These are phyloP conservation scores for Apophysomyces trapeziformis DNA, from an alignment of 371 early-diverging fungal species.

Conservation along the genomic window DNA sequence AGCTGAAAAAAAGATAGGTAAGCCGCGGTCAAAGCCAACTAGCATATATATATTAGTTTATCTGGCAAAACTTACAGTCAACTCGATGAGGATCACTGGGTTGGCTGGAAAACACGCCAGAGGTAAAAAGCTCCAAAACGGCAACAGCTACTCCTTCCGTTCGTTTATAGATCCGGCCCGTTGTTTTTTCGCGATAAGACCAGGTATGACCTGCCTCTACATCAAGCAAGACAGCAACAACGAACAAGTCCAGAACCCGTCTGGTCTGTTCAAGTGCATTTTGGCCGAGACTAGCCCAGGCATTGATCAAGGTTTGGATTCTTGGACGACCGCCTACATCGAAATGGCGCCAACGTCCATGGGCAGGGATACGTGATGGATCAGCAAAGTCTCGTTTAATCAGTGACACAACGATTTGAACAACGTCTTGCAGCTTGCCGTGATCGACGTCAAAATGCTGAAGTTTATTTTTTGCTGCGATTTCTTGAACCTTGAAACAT, in stretches of 20 bases:
- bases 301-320: constrained; percentile 59
- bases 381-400: constrained; percentile 75
- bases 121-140: constrained; percentile 80
- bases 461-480: constrained; percentile 57
- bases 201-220: constrained; percentile 87
- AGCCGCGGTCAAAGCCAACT: not conserved
- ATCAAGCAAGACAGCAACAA: constrained; percentile 88
- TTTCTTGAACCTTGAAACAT: constrained; percentile 67
- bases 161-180: constrained; percentile 60
- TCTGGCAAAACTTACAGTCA: constrained; percentile 60
- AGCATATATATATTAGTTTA: no score
- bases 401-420: constrained; percentile 70
- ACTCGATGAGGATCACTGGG: constrained; percentile 72
- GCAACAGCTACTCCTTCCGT: constrained; percentile 92
- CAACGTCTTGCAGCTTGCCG: constrained; percentile 67
- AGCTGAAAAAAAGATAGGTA: constrained; percentile 29
- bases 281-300: constrained; percentile 47
- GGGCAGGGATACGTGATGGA: constrained; percentile 75
- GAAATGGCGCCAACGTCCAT: constrained; percentile 92
- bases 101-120: constrained; percentile 78
- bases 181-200: constrained; percentile 68
- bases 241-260: constrained; percentile 82
- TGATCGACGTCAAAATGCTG: constrained; percentile 78
- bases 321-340: constrained; percentile 67
- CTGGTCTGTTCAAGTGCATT: constrained; percentile 67